Base-by-base conservation (phyloP, 2,329 filamentous ascomycete species). In the Alternaria arbusti region DNA sequence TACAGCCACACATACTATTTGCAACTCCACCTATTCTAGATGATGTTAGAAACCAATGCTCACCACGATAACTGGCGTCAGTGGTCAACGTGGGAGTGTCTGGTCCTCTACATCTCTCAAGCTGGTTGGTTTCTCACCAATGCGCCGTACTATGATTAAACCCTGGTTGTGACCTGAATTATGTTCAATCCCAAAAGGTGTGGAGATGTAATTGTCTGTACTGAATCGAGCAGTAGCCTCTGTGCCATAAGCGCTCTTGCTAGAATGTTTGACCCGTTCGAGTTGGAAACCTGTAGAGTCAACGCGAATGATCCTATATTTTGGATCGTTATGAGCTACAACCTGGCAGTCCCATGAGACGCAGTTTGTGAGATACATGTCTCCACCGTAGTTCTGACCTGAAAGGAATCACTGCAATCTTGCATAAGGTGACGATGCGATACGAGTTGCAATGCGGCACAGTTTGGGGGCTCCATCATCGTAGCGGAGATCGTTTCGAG, bases 1-100 rank as follows among this genome's bases (percentile, higher is more conserved):
- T 63, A 57, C 57, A 54, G 57, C 59, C 54, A 65, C 44, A 49
- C n/a, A 12, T 56, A 43, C 30, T 54, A 49, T 61, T 43, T 59
- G 50, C 57, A 40, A 55, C 30, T 56, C 47, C 45, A 50, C 22
- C 30, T 20, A 66, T 23, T 28, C 25, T 17, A 26, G 23, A 36
- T 9, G 20, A 6, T 54, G 49, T 40, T 47, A 32, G 30, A 25
- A 40, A 32, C 13, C 36, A 23, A 44, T n/a, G 4, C 22, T 30
- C 6, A 47, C n/a, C 26, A 10, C 45, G 23, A 28, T 50, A 26
- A 5, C 23, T n/a, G 44, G 20, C 28, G 13, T n/a, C 5, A 13
- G 20, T 40, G 49, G 28, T 25, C 15, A n/a, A 23, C 20, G 20
- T 40, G 30, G 30, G 4, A 52, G 15, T 40, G 20, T n/a, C 30